These are phyloP conservation scores for Eucommia ulmoides DNA, from an alignment of 257 asterid species.

Conservation along the genomic window DNA sequence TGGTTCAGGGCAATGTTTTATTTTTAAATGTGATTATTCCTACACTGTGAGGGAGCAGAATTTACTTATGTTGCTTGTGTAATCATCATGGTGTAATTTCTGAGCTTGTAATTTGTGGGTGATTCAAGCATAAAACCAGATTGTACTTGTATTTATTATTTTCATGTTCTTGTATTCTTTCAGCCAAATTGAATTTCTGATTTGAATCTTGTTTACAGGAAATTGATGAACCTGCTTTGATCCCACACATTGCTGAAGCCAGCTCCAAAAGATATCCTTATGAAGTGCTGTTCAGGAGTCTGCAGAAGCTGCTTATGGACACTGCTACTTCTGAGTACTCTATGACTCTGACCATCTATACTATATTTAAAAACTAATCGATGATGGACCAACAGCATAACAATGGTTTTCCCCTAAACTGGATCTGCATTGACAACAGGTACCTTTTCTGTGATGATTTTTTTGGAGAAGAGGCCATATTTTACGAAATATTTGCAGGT, in stretches of 20 bases:
- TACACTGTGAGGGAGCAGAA: too few relatives aligned
- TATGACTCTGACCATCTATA: too few relatives aligned
- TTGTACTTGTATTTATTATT: too few relatives aligned
- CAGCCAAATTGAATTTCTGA: slow-evolving; percentile 1
- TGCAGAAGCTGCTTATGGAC: slow-evolving; percentile 97
- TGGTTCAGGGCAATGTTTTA: too few relatives aligned
- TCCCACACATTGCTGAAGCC: slow-evolving; percentile 99
- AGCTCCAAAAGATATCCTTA: slow-evolving; percentile 91
- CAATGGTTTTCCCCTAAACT: not conserved
- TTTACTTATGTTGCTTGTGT: too few relatives aligned
- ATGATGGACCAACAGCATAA: too few relatives aligned
- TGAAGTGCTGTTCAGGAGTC: slow-evolving; percentile 98
- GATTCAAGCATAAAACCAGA: too few relatives aligned
- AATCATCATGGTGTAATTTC: too few relatives aligned
- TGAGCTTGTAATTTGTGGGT: too few relatives aligned
- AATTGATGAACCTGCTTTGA: slow-evolving; percentile 94
- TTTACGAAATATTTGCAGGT: slow-evolving; percentile 93
- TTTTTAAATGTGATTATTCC: too few relatives aligned
- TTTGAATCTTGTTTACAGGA: slow-evolving; percentile 41
- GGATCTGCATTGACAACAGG: slow-evolving; percentile 27
- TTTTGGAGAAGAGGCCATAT: slow-evolving; percentile 87
- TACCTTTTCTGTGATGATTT: slow-evolving; percentile 96
- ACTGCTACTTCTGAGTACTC: slow-evolving; percentile 96
- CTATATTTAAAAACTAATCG: too few relatives aligned
- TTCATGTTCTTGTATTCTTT: not conserved